These are phyloP conservation scores for Trametes villosa DNA, from an alignment of 768 basidiomycete genomes.

Conservation along the genomic window DNA sequence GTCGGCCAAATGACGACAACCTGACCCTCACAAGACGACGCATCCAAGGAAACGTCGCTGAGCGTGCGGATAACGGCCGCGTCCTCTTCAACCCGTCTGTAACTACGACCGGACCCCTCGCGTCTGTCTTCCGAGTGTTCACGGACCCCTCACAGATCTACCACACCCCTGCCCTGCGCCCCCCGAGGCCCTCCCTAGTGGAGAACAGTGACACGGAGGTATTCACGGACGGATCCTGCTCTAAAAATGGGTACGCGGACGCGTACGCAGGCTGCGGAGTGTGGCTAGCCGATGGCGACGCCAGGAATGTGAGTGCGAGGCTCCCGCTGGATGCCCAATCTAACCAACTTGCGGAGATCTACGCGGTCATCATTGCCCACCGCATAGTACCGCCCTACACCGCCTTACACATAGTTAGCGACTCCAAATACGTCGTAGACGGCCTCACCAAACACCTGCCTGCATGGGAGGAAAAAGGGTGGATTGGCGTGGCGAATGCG, in stretches of 20 bases:
- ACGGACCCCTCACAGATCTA: too few relatives aligned
- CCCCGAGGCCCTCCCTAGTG: neutral
- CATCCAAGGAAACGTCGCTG: neutral
- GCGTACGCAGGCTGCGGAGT: neutral
- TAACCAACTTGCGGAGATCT: constrained; percentile 18
- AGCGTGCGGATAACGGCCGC: neutral
- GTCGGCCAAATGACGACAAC: neutral
- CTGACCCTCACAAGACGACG: neutral
- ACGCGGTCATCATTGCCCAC: constrained; percentile 15
- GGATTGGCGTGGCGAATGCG: constrained; percentile 9
- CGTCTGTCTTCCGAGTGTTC: neutral
- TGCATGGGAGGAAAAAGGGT: constrained; percentile 12
- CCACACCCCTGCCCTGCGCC: neutral
- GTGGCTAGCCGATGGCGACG: neutral
- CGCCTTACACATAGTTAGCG: constrained; percentile 21
- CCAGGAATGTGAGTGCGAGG: neutral
- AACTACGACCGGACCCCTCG: neutral
- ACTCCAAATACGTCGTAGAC: constrained; percentile 16
- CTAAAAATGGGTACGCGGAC: neutral
- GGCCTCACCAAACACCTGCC: constrained; percentile 26
- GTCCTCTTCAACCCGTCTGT: neutral
- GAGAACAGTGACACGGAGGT: neutral
- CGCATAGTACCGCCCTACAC: constrained; percentile 1
- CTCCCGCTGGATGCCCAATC: neutral
- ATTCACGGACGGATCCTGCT: constrained; percentile 1